Percentiles rank a stretch among this genome's conserved stretches.
Evolutionary conservation across 2,329 filamentous ascomycete species (phyloP).

Genomic region (Hypoxylon rubiginosum): DNA sequence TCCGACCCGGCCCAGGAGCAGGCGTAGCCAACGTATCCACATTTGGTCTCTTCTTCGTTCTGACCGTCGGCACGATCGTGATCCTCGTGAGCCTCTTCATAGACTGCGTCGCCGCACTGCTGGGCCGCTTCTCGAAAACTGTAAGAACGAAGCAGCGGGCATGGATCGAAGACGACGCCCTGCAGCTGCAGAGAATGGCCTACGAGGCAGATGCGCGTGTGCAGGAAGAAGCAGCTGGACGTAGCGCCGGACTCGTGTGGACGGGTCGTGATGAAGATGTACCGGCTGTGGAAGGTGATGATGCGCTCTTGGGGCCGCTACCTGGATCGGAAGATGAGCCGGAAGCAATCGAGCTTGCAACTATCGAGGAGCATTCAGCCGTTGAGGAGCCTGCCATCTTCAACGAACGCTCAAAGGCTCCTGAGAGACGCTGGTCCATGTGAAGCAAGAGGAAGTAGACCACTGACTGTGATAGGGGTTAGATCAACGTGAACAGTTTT

Average conservation of each 20-base stretch:
- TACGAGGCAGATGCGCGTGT: background rate
- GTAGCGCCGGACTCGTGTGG: background rate
- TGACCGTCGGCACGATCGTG: background rate
- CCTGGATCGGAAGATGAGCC: background rate
- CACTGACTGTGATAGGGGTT: background rate
- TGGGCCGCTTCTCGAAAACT: background rate
- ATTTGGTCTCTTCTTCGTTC: slow-evolving; percentile 1
- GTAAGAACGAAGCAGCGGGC: background rate
- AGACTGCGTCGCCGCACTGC: background rate
- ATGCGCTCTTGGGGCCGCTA: background rate
- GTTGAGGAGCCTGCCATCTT: background rate
- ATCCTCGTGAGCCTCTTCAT: background rate
- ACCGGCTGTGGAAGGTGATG: background rate
- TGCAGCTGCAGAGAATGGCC: background rate
- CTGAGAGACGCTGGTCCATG: background rate
- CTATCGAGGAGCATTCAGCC: background rate
- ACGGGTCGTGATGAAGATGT: background rate
- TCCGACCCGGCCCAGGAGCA: background rate
- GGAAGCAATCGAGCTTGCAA: background rate
- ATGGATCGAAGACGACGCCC: background rate
- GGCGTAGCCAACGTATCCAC: background rate
- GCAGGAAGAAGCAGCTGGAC: background rate
- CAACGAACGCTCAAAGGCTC: background rate
- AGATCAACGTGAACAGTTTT: background rate
- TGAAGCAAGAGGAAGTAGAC: background rate